A percentile compares a stretch with the other conserved stretches of the same genome.
Conservation (phyloP, 805 yeast genomes). For the Tetrapisispora taiwanensis region DNA sequence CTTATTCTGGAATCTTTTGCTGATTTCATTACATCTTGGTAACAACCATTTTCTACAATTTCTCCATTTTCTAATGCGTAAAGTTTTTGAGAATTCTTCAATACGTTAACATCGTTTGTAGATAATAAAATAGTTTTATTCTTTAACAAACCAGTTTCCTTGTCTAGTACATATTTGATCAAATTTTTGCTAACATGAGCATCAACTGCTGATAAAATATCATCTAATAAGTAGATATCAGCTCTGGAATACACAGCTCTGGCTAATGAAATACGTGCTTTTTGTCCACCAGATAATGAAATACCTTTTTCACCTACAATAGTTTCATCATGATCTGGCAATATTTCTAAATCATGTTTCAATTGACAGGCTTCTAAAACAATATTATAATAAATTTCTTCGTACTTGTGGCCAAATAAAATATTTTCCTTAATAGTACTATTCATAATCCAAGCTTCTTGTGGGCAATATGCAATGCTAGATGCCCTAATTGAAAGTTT, state of each 20-base stretch:
- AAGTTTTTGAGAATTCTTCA: constrained; percentile 50
- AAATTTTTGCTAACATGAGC: constrained; percentile 55
- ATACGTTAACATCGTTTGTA: constrained; percentile 47
- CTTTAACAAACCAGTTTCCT: constrained; percentile 36
- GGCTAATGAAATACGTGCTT: constrained; percentile 54
- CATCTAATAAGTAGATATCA: constrained; percentile 53
- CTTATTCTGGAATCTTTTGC: constrained; percentile 28
- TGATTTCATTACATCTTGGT: constrained; percentile 35
- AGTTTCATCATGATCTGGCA: constrained; percentile 46
- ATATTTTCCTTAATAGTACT: constrained; percentile 42
- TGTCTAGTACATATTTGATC: constrained; percentile 39
- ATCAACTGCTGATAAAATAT: constrained; percentile 62
- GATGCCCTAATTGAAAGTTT: constrained; percentile 21
- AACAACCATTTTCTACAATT: constrained; percentile 51
- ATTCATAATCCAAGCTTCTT: constrained; percentile 46
- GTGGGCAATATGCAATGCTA: constrained; percentile 51
- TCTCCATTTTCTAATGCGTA: constrained; percentile 45
- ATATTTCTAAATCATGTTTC: constrained; percentile 35
- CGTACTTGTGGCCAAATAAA: constrained; percentile 39
- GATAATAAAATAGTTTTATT: constrained; percentile 47
- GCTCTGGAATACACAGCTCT: constrained; percentile 57
- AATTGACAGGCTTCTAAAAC: constrained; percentile 43
- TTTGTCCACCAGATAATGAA: constrained; percentile 53
- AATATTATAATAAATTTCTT: constrained; percentile 32
- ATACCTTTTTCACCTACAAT: constrained; percentile 54